Conservation (phyloP, 106 monocot genomes). For the Dendrobium huoshanense region DNA sequence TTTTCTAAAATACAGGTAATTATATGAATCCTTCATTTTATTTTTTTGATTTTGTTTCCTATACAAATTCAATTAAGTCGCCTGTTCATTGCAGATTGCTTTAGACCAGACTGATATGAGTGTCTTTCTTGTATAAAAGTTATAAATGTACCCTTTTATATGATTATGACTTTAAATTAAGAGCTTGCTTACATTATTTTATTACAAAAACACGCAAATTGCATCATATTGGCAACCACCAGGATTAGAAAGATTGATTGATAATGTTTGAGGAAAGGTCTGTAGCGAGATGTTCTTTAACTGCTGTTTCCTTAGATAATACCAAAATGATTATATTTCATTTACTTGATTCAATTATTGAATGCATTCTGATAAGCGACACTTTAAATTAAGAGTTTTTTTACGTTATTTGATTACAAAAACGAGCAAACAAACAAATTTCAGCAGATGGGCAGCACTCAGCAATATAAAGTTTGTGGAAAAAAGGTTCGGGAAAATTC, state of each 20-base stretch:
- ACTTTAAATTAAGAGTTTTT: neutral
- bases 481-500: neutral
- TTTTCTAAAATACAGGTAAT: constrained; percentile 43
- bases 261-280: neutral
- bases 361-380: neutral
- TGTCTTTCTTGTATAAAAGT: neutral
- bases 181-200: neutral
- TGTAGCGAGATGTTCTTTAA: neutral
- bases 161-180: neutral
- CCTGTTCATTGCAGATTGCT: neutral
- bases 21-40: neutral
- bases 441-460: neutral
- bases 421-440: neutral
- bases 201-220: neutral
- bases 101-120: neutral
- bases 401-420: neutral
- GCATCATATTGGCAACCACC: neutral
- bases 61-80: neutral
- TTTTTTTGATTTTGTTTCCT: neutral
- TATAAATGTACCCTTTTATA: neutral
- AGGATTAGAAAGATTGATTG: neutral
- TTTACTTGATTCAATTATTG: neutral
- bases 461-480: neutral
- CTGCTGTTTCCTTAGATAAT: neutral
- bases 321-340: neutral